phyloP scores from a whole-genome alignment of 768 basidiomycete species.

The Tylopilus cervinicoccineus region DNA sequence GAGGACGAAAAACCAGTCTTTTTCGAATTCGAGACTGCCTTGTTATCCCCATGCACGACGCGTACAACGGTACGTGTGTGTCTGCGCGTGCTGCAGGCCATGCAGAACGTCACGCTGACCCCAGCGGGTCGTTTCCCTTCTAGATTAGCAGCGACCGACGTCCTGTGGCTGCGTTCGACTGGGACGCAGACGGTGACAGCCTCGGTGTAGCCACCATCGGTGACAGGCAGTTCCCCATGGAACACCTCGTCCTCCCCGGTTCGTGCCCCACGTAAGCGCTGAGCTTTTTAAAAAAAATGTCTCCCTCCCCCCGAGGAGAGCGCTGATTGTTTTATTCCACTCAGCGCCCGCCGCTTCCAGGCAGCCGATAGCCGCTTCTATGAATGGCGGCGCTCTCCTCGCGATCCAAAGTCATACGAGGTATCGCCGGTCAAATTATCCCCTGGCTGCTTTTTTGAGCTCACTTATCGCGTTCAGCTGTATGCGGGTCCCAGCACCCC shows the following conservation, averaged over 20 bases:
- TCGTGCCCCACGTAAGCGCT: slow-evolving; percentile 43
- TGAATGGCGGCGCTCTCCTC: slow-evolving; percentile 59
- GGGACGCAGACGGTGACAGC: slow-evolving; percentile 29
- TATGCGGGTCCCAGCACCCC: slow-evolving; percentile 44
- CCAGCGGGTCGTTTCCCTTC: background rate
- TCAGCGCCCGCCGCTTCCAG: slow-evolving; percentile 58
- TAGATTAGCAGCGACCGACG: slow-evolving; percentile 42
- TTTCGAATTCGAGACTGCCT: slow-evolving; percentile 62
- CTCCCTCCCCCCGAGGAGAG: slow-evolving; percentile 5
- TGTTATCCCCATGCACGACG: slow-evolving; percentile 16
- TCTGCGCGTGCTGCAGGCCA: background rate
- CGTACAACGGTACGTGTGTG: slow-evolving; percentile 25
- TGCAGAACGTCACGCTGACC: background rate
- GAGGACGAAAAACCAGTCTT: slow-evolving; percentile 56
- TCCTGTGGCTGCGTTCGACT: slow-evolving; percentile 52
- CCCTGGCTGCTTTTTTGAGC: too few relatives aligned
- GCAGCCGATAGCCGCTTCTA: slow-evolving; percentile 54
- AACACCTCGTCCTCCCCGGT: slow-evolving; percentile 54
- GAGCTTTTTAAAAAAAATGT: background rate
- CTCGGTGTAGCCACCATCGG: slow-evolving; percentile 50
- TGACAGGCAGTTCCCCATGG: slow-evolving; percentile 54
- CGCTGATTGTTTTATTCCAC: slow-evolving; percentile 6
- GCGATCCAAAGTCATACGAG: slow-evolving; percentile 54
- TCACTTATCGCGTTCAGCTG: too few relatives aligned
- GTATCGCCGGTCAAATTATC: slow-evolving; percentile 41